Base-by-base conservation (phyloP, 805 yeast genomes). In the Candida broadrunensis region DNA sequence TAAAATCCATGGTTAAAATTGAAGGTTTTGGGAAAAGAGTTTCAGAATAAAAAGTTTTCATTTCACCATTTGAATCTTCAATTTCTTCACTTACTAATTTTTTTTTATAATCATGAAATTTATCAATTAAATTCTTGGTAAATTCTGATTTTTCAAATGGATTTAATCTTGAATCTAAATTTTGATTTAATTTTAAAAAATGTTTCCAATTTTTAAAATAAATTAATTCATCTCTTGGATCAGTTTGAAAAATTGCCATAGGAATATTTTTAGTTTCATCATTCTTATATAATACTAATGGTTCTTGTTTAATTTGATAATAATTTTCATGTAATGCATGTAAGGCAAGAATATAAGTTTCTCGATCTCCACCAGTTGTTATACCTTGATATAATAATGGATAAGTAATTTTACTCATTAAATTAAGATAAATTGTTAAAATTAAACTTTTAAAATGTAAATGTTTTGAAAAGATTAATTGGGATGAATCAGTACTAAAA, bases 291-390 rank as follows among this genome's bases (percentile, higher is more conserved):
- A 7, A 6, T 18, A 15, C 9, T 6, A 29, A 15, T 14, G 18
- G 6, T 23, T 26, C 25, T 35, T 15, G 32, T 29, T 29, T n/a
- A 6, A 29, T 13, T 29, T 29, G 32, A 42, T 43, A 45, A 49
- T 65, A 66, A 3, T 64, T 56, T 48, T 66, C 70, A 21, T 58
- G 46, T 50, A 67, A 56, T 6, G 58, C 62, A 38, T 58, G 60
- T 36, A 67, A 51, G 4, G 72, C 71, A 3, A 70, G 70, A 14
- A 60, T 57, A 43, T 60, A 59, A 3, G 70, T 64, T 35, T 67
- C 73, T 19, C 66, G 50, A 42, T 67, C 72, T 7, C 69, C 70
- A 4, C 38, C 43, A 0, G 67, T 69, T 15, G 53, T 56, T 2
- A 56, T 55, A 11, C 70, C 71, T 47, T 65, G 73, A 46, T 58